These are phyloP conservation scores for Inga laurina DNA, from an alignment of 306 rosid species.

Conservation along the genomic window DNA sequence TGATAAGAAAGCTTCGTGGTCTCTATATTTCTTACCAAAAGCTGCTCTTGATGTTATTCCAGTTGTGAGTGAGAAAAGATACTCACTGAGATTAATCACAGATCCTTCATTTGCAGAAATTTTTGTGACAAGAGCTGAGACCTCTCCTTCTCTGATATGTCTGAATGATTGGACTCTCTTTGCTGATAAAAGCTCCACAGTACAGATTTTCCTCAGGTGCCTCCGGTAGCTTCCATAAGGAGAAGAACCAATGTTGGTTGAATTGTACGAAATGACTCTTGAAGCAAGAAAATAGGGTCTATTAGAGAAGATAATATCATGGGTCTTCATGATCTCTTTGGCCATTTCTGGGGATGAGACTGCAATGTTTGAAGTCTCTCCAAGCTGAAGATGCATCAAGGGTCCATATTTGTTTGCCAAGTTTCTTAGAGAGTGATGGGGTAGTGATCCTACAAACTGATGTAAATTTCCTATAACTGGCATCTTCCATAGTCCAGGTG, in stretches of 20 bases:
- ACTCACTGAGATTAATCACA: slow-evolving; percentile 20
- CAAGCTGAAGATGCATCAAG: slow-evolving; percentile 29
- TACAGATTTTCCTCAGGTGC: slow-evolving; percentile 27
- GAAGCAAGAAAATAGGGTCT: slow-evolving; percentile 17
- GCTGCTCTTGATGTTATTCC: slow-evolving; percentile 3
- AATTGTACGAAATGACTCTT: not conserved
- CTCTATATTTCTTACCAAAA: slow-evolving; percentile 14
- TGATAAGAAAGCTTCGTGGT: slow-evolving; percentile 3
- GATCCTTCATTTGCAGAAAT: slow-evolving; percentile 32
- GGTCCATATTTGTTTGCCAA: slow-evolving; percentile 38
- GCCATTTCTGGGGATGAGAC: slow-evolving; percentile 11
- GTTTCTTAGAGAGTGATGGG: slow-evolving; percentile 8
- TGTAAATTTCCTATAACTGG: slow-evolving; percentile 35
- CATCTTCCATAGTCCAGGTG: slow-evolving; percentile 30
- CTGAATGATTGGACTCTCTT: slow-evolving; percentile 21
- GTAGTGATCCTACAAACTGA: slow-evolving; percentile 23
- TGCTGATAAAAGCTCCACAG: slow-evolving; percentile 11
- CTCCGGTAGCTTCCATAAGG: slow-evolving; percentile 28
- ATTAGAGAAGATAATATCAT: slow-evolving; percentile 18
- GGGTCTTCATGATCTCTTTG: slow-evolving; percentile 30
- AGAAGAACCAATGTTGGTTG: not conserved
- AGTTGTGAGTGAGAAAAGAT: not conserved
- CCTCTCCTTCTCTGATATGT: slow-evolving; percentile 33
- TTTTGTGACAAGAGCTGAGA: not conserved
- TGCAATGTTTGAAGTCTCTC: slow-evolving; percentile 25